Evolutionary conservation across 352 stramenopile genomes (phyloP).

Genomic region (Thalassiosira exigua): DNA sequence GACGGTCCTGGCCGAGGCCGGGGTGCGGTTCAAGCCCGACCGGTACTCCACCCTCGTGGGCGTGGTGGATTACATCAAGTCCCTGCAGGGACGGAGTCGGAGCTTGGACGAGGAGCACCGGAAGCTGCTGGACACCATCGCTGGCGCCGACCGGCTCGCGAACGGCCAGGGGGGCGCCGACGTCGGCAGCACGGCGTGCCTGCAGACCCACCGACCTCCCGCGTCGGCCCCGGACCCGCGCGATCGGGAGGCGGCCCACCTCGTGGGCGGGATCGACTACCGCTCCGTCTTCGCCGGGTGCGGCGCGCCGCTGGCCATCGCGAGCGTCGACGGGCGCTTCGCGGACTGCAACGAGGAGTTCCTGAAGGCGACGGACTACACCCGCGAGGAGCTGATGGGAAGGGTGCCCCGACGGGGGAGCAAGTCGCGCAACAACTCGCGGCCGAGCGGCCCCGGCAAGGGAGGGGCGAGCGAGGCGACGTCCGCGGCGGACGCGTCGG

Average conservation of each 20-base stretch:
- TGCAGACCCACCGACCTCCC: not conserved
- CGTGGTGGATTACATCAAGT: slow-evolving; percentile 82
- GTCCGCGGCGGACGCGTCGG: not conserved
- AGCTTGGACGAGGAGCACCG: slow-evolving; percentile 76
- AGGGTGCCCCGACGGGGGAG: no score
- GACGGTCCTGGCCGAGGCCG: slow-evolving; percentile 65
- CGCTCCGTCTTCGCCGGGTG: slow-evolving; percentile 72
- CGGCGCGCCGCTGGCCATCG: slow-evolving; percentile 65
- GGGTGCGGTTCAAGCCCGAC: slow-evolving; percentile 79
- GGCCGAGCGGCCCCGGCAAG: not conserved
- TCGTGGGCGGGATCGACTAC: slow-evolving; percentile 78
- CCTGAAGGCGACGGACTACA: slow-evolving; percentile 59
- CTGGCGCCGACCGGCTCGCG: slow-evolving; percentile 15
- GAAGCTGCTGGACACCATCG: slow-evolving; percentile 71
- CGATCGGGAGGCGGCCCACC: slow-evolving; percentile 32
- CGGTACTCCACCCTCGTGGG: slow-evolving; percentile 79
- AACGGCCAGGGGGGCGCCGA: slow-evolving; percentile 26
- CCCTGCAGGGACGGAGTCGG: slow-evolving; percentile 64
- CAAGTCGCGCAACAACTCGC: not conserved
- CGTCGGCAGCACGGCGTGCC: not conserved
- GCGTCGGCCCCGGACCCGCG: slow-evolving; percentile 10
- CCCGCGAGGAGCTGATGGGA: slow-evolving; percentile 55
- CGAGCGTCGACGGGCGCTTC: slow-evolving; percentile 75
- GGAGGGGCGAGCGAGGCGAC: not conserved
- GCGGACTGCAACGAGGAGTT: slow-evolving; percentile 79